phyloP scores from a whole-genome alignment of 352 stramenopile species.

The Albugo laibachii region DNA sequence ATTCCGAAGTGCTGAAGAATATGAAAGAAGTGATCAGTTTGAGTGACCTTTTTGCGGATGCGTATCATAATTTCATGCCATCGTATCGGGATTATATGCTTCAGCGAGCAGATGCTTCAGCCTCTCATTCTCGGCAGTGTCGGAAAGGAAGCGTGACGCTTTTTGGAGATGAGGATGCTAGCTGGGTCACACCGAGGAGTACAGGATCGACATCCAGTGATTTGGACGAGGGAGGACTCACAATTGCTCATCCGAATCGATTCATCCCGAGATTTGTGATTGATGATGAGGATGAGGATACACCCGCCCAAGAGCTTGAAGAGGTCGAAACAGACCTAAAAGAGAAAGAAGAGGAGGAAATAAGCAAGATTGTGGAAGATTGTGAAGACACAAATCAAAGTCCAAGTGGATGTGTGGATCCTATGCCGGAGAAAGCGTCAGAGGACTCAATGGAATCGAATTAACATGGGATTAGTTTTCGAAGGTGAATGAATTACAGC shows the following conservation, averaged over 20 bases:
- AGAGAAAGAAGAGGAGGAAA: slow-evolving; percentile 10
- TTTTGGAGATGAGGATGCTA: slow-evolving; percentile 21
- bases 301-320: too few species aligned
- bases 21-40: slow-evolving; percentile 79
- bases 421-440: background rate
- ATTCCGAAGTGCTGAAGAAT: slow-evolving; percentile 72
- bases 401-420: background rate
- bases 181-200: background rate
- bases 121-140: too few species aligned
- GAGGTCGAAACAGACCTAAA: slow-evolving; percentile 3
- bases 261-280: slow-evolving; percentile 45
- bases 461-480: too few species aligned
- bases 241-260: slow-evolving; percentile 29
- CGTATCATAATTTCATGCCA: slow-evolving; percentile 79
- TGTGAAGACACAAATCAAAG: background rate
- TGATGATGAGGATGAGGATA: slow-evolving; percentile 44
- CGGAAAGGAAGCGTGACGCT: slow-evolving; percentile 8
- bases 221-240: slow-evolving; percentile 29
- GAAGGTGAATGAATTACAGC: background rate
- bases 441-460: background rate
- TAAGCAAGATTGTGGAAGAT: background rate
- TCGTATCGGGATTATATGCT: slow-evolving; percentile 75
- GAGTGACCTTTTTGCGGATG: slow-evolving; percentile 52
- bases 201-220: slow-evolving; percentile 12
- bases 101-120: slow-evolving; percentile 23